Base-by-base conservation (phyloP, 768 basidiomycete species). In the Russula compacta region DNA sequence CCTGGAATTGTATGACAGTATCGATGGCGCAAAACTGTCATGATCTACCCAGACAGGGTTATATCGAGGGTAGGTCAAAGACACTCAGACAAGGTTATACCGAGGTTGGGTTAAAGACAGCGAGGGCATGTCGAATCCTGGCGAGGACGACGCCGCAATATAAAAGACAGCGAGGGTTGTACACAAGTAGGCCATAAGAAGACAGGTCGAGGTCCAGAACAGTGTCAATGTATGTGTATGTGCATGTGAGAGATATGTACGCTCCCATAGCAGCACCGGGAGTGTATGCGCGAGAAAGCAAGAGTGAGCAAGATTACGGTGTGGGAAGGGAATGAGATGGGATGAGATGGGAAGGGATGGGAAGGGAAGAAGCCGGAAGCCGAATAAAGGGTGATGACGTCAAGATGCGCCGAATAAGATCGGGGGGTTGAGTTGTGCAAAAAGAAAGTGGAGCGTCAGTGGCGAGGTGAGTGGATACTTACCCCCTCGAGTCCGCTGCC, bases 351-450 rank as follows among this genome's bases (percentile, higher is more conserved):
- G 33, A 38, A 19, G 12, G 12, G 15, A 7, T 11, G 36, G 21
- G 42, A 14, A 53, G 44, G 48, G 49, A 51, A 36, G 15, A 19
- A 21, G 33, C 59, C 59, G 6, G 24, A 47, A 47, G 24, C 15
- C 29, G 59, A 58, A 62, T 48, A 32, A 19, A 58, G 61, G 61
- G 61, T 63, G 61, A 58, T 63, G 61, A 63, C 61, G 61, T 63
- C 61, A 63, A 63, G 52, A 54, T 54, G 42, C 6, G 50, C 44
- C 51, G 19, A 58, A 42, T 43, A 43, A 58, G 61, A 63, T 63
- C 61, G 52, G 61, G 52, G 61, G 61, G 61, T 62, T 62, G 44
- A 40, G 52, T 38, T 15, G 56, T 53, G 35, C 51, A 32, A 6
- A 24, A 35, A 39, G 48, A 46, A 60, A 46, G 61, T 62, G 61